Base-by-base conservation (phyloP, 2,329 filamentous ascomycete species). In the Cladosporium sp. region DNA sequence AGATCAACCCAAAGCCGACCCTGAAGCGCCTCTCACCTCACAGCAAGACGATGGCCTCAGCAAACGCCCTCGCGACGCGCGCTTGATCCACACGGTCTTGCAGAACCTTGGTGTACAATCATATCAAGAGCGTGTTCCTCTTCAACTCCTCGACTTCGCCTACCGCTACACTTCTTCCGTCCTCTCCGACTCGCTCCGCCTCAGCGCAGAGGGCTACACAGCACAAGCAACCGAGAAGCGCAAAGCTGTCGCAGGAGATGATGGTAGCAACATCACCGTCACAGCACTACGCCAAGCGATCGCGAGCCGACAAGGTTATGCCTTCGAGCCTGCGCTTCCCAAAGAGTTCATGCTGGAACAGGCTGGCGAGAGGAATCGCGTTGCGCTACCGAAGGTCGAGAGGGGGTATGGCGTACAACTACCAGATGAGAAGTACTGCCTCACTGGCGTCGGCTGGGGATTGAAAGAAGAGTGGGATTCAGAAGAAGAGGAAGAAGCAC, bases 91-190 rank as follows among this genome's bases (percentile, higher is more conserved):
- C 75, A 83, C 92, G 17, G 83, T 94, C 52, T 84, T 94, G 49
- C 87, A 86, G 19, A 88, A 87, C 7, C 87, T 91, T 66, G 89
- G 89, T 68, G 89, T 93, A 9, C 86, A 87, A 4, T 81, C 86
- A 39, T 94, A 91, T 78, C 89, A 93, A 72, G 84, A 88, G 71
- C 89, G 90, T 67, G 89, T 94, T 1, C 90, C 90, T 0, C 82
- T 93, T 0, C 85, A 92, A 58, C 85, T 94, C 49, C 85, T 94
- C 71, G 90, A 94, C 76, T 93, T 93, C 70, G 88, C 90, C 49
- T 94, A 94, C 80, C 85, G 90, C 36, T 89, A 91, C 78, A 90
- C 87, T 9, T 85, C 84, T 1, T 81, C 83, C 58, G 80, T 92
- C 35, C 83, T 92, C 19, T 84, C 78, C 63, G 88, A 91, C 74